Percentiles rank a stretch among this genome's conserved stretches.
phyloP scores from a whole-genome alignment of 75 land plant genomes.

The Selaginella moellendorffii region DNA sequence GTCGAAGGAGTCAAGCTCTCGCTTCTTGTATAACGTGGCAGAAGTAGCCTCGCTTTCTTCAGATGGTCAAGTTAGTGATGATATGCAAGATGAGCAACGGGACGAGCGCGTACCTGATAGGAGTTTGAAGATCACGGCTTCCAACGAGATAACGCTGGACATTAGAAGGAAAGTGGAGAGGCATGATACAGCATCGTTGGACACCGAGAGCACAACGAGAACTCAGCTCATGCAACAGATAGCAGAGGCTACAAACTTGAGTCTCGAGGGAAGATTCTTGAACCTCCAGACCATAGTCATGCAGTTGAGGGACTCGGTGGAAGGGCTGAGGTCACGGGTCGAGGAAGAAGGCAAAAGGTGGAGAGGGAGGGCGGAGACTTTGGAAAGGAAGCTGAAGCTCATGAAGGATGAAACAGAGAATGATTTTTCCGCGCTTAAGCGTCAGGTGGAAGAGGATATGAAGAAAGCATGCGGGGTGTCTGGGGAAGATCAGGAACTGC shows the following conservation, averaged over 20 bases:
- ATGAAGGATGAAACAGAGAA: slow-evolving; percentile 20
- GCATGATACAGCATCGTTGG: neutral
- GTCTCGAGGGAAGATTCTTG: slow-evolving; percentile 16
- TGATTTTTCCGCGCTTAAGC: slow-evolving; percentile 15
- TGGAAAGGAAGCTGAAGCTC: slow-evolving; percentile 21
- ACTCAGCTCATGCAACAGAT: neutral
- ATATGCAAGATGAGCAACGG: too few relatives aligned
- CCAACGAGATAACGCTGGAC: too few relatives aligned
- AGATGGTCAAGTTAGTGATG: too few relatives aligned
- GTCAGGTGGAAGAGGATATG: slow-evolving; percentile 12
- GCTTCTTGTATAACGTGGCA: too few relatives aligned
- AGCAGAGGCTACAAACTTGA: neutral
- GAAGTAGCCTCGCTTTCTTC: too few relatives aligned
- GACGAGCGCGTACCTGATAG: too few relatives aligned
- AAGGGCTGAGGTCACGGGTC: slow-evolving; percentile 16
- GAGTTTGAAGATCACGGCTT: too few relatives aligned
- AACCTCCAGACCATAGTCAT: slow-evolving; percentile 20
- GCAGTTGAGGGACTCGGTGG: slow-evolving; percentile 18
- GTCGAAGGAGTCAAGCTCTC: too few relatives aligned
- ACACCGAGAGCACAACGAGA: neutral
- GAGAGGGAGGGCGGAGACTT: slow-evolving; percentile 12
- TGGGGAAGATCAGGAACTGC: neutral
- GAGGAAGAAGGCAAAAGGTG: slow-evolving; percentile 30
- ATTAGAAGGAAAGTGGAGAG: too few relatives aligned
- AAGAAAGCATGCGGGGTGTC: slow-evolving; percentile 1